Percentiles rank a stretch among this genome's conserved stretches.
Evolutionary conservation across 371 early-diverging fungal genomes (phyloP).

Genomic region (Nematocida sp.): DNA sequence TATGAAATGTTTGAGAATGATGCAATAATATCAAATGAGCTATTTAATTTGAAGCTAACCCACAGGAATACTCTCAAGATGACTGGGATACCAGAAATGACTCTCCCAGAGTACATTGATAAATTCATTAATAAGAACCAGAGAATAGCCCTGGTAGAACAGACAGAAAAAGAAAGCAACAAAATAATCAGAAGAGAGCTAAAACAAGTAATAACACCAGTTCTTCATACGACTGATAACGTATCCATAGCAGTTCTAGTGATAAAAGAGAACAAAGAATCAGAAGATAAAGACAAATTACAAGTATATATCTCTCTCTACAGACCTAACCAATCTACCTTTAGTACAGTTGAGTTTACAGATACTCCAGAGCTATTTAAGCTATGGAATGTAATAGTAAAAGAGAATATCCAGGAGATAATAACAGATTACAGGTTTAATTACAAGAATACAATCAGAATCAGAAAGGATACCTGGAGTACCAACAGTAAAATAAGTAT

Average conservation of each 20-base stretch:
- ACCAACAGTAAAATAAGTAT: not conserved
- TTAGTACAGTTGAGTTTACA: constrained; percentile 65
- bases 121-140: constrained; percentile 89
- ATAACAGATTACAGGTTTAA: constrained; percentile 36
- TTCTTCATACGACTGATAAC: constrained; percentile 68
- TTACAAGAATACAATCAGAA: constrained; percentile 61
- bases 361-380: constrained; percentile 74
- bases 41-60: constrained; percentile 88
- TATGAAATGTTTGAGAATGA: constrained; percentile 97
- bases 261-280: constrained; percentile 72
- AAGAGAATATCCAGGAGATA: constrained; percentile 62
- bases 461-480: constrained; percentile 24
- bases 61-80: constrained; percentile 96
- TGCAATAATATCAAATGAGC: constrained; percentile 87
- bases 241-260: constrained; percentile 60
- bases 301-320: not conserved
- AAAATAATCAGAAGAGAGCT: constrained; percentile 86
- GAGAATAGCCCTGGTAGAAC: constrained; percentile 94
- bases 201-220: constrained; percentile 80
- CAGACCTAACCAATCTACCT: constrained; percentile 35
- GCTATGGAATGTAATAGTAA: constrained; percentile 72
- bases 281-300: constrained; percentile 67
- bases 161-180: constrained; percentile 90
- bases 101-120: constrained; percentile 86
- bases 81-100: constrained; percentile 92